Evolutionary conservation across 2,329 filamentous ascomycete species (phyloP).

Genomic region (Epichloe amarillans): DNA sequence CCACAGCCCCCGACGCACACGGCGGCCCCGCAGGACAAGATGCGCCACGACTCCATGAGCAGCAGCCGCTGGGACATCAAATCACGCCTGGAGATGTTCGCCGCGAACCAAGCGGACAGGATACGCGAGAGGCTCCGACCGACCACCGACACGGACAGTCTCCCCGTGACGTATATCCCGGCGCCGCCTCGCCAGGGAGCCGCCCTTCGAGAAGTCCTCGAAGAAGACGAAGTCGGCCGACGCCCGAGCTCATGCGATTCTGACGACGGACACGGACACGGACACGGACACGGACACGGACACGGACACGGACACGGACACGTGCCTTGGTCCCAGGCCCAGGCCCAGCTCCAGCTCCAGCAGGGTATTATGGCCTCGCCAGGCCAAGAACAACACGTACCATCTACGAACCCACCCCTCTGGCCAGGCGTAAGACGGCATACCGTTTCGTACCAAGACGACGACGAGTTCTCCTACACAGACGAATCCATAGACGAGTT

Average conservation of each 20-base stretch:
- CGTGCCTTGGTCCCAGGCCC: too few species aligned
- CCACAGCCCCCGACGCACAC: neutral
- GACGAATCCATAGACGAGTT: slow-evolving; percentile 12
- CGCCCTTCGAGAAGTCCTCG: slow-evolving; percentile 41
- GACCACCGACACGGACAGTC: slow-evolving; percentile 37
- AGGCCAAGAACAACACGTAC: slow-evolving; percentile 15
- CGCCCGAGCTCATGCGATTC: slow-evolving; percentile 5
- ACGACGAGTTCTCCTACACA: slow-evolving; percentile 18
- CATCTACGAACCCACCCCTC: slow-evolving; percentile 25
- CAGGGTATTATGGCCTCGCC: neutral
- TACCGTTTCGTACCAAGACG: slow-evolving; percentile 18
- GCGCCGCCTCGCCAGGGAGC: slow-evolving; percentile 45
- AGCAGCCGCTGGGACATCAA: slow-evolving; percentile 41
- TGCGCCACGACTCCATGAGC: slow-evolving; percentile 10
- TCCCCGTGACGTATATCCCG: slow-evolving; percentile 46
- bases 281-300: neutral
- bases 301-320: too few species aligned
- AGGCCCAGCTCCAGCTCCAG: too few species aligned
- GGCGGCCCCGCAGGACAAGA: neutral
- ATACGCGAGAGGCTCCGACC: slow-evolving; percentile 43
- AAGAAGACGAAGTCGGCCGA: slow-evolving; percentile 33
- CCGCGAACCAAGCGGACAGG: slow-evolving; percentile 45
- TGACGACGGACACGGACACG: slow-evolving; percentile 2
- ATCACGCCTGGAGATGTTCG: slow-evolving; percentile 46
- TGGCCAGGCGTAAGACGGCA: slow-evolving; percentile 28